Conservation (phyloP, 1,139 yeast genomes). For the Nakaseomyces kungkrabaensis region DNA sequence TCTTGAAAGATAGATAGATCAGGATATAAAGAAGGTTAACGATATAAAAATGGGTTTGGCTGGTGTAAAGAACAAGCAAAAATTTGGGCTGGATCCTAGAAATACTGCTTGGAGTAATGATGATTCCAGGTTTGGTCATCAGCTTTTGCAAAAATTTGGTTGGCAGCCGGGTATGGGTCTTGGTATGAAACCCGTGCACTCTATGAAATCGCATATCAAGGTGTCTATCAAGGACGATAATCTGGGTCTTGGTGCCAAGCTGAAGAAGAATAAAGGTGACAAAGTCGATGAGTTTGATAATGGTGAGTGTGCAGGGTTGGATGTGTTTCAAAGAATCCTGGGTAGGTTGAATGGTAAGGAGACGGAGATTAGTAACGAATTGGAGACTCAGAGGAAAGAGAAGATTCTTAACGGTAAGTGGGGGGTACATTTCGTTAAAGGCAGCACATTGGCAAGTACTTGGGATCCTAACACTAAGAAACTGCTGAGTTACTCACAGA, state of each 20-base stretch:
- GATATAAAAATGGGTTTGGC: conserved; percentile 62
- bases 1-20: no score
- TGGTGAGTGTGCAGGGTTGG: conserved; percentile 85
- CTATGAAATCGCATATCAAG: conserved; percentile 67
- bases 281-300: conserved; percentile 55
- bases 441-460: conserved; percentile 74
- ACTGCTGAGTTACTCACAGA: conserved; percentile 26
- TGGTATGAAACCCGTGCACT: conserved; percentile 57
- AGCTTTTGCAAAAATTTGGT: conserved; percentile 70
- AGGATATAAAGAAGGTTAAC: no score
- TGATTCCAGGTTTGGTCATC: conserved; percentile 76
- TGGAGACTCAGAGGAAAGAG: conserved; percentile 58
- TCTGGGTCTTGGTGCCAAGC: conserved; percentile 76
- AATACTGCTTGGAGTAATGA: conserved; percentile 93
- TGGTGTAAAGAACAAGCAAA: conserved; percentile 69
- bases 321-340: conserved; percentile 81
- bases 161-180: conserved; percentile 91
- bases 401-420: conserved; percentile 65
- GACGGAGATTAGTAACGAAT: conserved; percentile 44
- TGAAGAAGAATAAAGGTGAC: conserved; percentile 38
- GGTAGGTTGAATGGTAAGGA: conserved; percentile 80
- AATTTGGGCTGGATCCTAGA: conserved; percentile 88
- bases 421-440: conserved; percentile 81
- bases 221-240: conserved; percentile 74
- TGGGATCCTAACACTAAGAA: conserved; percentile 59